These are phyloP conservation scores for Quercus gilva DNA, from an alignment of 306 rosid genomes.

Conservation along the genomic window DNA sequence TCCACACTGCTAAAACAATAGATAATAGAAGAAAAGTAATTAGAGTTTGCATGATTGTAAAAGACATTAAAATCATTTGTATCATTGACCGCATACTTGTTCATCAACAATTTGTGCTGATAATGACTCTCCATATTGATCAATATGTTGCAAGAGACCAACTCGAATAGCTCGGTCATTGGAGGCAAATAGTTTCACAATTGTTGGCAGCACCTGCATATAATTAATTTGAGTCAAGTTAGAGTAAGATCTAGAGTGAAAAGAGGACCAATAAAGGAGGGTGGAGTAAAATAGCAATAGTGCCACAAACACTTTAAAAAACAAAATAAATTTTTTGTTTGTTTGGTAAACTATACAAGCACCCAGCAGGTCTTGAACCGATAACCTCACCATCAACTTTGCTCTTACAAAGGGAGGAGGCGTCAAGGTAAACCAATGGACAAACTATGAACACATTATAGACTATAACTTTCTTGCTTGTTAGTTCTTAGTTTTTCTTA, in stretches of 20 bases:
- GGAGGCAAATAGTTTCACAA: conserved; percentile 89
- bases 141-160: conserved; percentile 92
- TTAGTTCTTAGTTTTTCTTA: no score
- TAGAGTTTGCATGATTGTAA: conserved; percentile 12
- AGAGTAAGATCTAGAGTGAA: conserved; percentile 13
- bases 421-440: no score
- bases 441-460: no score
- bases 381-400: no score
- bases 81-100: conserved; percentile 51
- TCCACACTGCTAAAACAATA: conserved; percentile 5
- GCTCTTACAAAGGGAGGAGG: no score
- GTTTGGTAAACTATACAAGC: no score
- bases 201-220: conserved; percentile 74
- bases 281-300: not conserved
- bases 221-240: conserved; percentile 15
- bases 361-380: no score
- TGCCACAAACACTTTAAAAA: not conserved
- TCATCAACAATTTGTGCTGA: conserved; percentile 90
- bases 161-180: conserved; percentile 94
- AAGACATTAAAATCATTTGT: conserved; percentile 11
- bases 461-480: no score
- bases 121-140: conserved; percentile 89
- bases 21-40: not conserved
- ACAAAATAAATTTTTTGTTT: not conserved
- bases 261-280: not conserved